Base-by-base conservation (phyloP, 805 yeast species). In the Tetrapisispora nanseiensis region DNA sequence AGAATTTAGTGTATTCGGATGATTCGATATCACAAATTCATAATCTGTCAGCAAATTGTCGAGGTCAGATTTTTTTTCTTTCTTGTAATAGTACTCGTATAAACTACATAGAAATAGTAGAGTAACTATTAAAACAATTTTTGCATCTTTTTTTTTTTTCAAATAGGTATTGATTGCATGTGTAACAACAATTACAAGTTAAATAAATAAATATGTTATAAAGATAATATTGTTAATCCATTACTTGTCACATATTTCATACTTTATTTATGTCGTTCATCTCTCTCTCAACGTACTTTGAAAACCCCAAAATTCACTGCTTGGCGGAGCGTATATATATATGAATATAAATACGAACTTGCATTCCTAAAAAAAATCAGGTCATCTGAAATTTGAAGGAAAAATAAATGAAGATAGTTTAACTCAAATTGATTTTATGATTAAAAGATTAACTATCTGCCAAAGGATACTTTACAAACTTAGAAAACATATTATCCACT, bases 41-140 rank as follows among this genome's bases (percentile, higher is more conserved):
- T 30, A 16, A 8, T 6, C 11, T 37, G 7, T 22, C 30, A 15
- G 20, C 27, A 3, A 27, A 28, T 12, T 26, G 27, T 2, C 24
- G 32, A 15, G 33, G 41, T 11, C 35, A 32, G 23, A n/a, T 45
- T 42, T 31, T 24, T 19, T 52, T 39, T 34, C 27, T 54, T 32
- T 30, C 46, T 29, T 41, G 47, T 20, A 19, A 39, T 19, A 38
- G 45, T 29, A 46, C 44, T 2, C 24, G 30, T 18, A 39, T 51
- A 11, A 40, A 33, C 19, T 41, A 26, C 15, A 32, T 47, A 30
- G 20, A 42, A 28, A 41, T 12, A 30, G 13, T 22, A 22, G 18
- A 22, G 11, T 21, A 26, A 36, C 10, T n/a, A 26, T 18, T 15
- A 16, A 9, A 12, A 5, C 16, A 30, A 6, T 5, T 18, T 20